A percentile compares a stretch with the other conserved stretches of the same genome.
phyloP scores from a whole-genome alignment of 2,329 filamentous ascomycete genomes.

The Clonostachys solani region DNA sequence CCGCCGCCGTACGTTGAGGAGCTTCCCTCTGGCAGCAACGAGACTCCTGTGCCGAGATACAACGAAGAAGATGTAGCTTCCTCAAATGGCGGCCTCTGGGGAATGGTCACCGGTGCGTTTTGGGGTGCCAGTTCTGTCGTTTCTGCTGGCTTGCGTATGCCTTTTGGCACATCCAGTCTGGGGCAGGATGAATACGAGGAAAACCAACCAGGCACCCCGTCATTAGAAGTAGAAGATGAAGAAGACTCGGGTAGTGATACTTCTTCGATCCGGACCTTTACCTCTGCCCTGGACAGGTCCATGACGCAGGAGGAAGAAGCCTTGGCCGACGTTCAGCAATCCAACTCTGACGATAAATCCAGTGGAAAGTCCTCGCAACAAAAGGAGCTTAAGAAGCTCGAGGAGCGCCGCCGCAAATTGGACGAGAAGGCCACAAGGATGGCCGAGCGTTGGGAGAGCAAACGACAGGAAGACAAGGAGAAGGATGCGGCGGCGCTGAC shows the following conservation, averaged over 20 bases:
- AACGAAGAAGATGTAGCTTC: not conserved
- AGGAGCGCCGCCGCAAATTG: conserved; percentile 55
- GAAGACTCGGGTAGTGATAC: conserved; percentile 29
- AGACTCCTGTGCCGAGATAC: not conserved
- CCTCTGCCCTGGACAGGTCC: conserved; percentile 37
- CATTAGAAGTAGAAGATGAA: conserved; percentile 18
- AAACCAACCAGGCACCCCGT: not conserved
- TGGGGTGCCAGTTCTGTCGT: conserved; percentile 44
- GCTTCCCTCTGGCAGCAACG: not conserved
- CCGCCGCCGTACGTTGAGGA: not conserved
- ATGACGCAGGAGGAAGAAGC: conserved; percentile 19
- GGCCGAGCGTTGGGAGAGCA: conserved; percentile 39
- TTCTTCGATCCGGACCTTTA: conserved; percentile 42
- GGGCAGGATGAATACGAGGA: conserved; percentile 13
- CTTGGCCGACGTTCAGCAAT: conserved; percentile 15
- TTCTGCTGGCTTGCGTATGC: conserved; percentile 24
- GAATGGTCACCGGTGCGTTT: conserved; percentile 49
- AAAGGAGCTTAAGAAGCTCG: conserved; percentile 61
- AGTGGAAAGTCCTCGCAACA: conserved; percentile 31
- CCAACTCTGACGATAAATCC: conserved; percentile 28
- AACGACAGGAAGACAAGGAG: conserved; percentile 40
- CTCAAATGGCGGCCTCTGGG: conserved; percentile 45
- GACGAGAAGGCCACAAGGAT: conserved; percentile 58
- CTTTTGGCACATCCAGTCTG: conserved; percentile 17
- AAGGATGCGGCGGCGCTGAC: conserved; percentile 45